Conservation (phyloP, 495 filamentous ascomycete species). For the Penicillium lagena region DNA sequence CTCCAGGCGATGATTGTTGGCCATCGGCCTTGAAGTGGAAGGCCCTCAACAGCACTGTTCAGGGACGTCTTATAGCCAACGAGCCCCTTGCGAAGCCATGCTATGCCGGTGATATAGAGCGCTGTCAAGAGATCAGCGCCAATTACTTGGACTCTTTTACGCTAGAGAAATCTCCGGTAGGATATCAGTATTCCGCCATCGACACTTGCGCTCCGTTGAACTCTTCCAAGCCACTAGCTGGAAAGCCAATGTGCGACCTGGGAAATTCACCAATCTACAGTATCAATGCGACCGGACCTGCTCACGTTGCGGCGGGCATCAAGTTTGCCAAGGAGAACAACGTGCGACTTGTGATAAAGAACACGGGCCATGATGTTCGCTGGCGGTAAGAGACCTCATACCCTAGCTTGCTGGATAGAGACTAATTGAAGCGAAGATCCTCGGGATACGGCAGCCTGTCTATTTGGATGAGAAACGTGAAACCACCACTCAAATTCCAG, state of each 20-base stretch:
- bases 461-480: slow-evolving; percentile 32
- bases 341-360: slow-evolving; percentile 52
- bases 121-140: slow-evolving; percentile 17
- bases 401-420: slow-evolving; percentile 35
- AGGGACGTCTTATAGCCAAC: slow-evolving; percentile 45
- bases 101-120: slow-evolving; percentile 35
- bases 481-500: neutral
- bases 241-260: slow-evolving; percentile 9
- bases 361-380: slow-evolving; percentile 47
- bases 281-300: slow-evolving; percentile 23
- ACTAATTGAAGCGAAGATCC: slow-evolving; percentile 49
- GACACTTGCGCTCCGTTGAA: slow-evolving; percentile 24
- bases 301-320: slow-evolving; percentile 24
- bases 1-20: slow-evolving; percentile 36
- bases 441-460: slow-evolving; percentile 28
- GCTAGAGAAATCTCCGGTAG: slow-evolving; percentile 19
- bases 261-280: slow-evolving; percentile 16
- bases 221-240: slow-evolving; percentile 29
- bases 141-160: slow-evolving; percentile 23
- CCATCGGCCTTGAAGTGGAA: slow-evolving; percentile 30
- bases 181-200: slow-evolving; percentile 23
- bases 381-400: slow-evolving; percentile 35
- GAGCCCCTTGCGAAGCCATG: slow-evolving; percentile 50
- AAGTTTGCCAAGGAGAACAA: slow-evolving; percentile 46
- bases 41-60: slow-evolving; percentile 34